Evolutionary conservation across 768 basidiomycete genomes (phyloP).

Genomic region (Chiua virens): DNA sequence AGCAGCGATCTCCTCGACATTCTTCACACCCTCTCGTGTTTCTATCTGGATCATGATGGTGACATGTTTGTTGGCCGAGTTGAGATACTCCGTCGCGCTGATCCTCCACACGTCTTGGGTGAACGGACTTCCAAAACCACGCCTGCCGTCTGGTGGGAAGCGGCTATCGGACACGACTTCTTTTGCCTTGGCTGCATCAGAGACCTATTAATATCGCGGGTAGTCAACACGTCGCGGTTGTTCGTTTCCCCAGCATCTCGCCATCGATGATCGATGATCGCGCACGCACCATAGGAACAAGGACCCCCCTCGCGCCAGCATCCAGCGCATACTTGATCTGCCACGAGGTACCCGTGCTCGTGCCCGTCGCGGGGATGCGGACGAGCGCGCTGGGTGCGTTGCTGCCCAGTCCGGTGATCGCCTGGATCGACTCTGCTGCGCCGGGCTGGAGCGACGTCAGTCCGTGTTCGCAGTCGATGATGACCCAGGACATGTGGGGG

Average conservation of each 20-base stretch:
- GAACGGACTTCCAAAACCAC: constrained; percentile 67
- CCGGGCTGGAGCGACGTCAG: constrained; percentile 54
- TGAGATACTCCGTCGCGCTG: constrained; percentile 50
- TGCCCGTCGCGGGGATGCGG: constrained; percentile 63
- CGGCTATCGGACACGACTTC: constrained; percentile 56
- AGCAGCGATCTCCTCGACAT: constrained; percentile 56
- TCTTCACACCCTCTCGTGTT: constrained; percentile 56
- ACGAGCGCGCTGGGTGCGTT: constrained; percentile 55
- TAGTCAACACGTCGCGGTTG: too few species aligned
- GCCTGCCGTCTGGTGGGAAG: constrained; percentile 61
- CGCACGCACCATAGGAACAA: constrained; percentile 63
- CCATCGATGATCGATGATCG: background rate
- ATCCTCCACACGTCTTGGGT: constrained; percentile 59
- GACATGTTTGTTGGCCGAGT: constrained; percentile 53
- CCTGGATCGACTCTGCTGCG: constrained; percentile 54
- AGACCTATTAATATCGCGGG: constrained; percentile 39
- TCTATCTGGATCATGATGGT: constrained; percentile 70
- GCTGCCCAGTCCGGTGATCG: constrained; percentile 47
- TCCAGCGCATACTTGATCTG: constrained; percentile 74
- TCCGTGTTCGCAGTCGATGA: constrained; percentile 71
- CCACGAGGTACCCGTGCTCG: constrained; percentile 56
- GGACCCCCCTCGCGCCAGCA: constrained; percentile 60
- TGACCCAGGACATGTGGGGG: constrained; percentile 58
- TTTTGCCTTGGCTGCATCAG: constrained; percentile 53
- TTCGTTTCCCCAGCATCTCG: background rate